Conservation (phyloP, 228 moss, liverwort and hornwort species). For the Sphagnum fallax region DNA sequence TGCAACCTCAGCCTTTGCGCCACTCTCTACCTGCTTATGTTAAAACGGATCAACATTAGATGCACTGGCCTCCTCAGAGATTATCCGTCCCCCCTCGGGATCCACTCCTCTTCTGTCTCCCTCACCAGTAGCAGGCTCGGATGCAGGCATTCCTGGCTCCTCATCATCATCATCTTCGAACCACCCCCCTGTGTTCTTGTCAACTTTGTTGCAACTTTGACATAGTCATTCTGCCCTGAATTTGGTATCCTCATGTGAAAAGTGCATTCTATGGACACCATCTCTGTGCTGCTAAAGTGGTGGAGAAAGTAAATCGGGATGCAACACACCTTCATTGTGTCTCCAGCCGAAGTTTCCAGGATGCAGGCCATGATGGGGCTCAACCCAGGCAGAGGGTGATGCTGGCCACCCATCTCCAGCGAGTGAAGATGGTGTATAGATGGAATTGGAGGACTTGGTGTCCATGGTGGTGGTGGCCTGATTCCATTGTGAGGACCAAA, state of each 20-base stretch:
- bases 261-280: background rate
- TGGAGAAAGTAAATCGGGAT: background rate
- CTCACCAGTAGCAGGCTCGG: background rate
- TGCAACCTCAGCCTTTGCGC: too few species aligned
- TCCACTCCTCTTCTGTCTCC: background rate
- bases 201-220: background rate
- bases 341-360: background rate
- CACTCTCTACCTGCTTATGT: background rate
- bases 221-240: background rate
- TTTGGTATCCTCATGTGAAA: background rate
- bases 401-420: background rate
- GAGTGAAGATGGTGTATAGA: background rate
- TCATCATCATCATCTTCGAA: background rate
- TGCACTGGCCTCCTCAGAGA: background rate
- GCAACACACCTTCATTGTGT: background rate
- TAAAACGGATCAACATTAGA: background rate
- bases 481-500: background rate
- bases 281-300: background rate
- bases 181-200: slow-evolving; percentile 3
- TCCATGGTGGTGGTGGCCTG: slow-evolving; percentile 1
- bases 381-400: background rate
- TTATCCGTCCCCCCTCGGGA: background rate
- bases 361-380: background rate
- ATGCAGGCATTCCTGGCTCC: background rate
- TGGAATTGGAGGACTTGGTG: slow-evolving; percentile 1